A percentile compares a stretch with the other conserved stretches of the same genome.
These are phyloP conservation scores for Schizothecium vesticola DNA, from an alignment of 495 filamentous ascomycete genomes.

Conservation along the genomic window DNA sequence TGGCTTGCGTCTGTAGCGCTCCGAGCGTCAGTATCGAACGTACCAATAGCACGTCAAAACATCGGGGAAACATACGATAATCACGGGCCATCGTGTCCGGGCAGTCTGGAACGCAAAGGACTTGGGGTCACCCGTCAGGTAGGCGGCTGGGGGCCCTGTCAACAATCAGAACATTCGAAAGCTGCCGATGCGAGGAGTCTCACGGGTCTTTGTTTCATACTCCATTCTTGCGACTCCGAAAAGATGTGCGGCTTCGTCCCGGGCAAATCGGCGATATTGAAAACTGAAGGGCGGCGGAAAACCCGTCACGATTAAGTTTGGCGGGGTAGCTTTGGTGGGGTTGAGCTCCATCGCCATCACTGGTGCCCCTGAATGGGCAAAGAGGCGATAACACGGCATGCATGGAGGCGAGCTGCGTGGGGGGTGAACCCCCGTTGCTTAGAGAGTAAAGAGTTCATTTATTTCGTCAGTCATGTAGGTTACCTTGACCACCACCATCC, in stretches of 20 bases:
- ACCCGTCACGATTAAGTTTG: conserved; percentile 1
- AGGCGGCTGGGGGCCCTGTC: conserved; percentile 52
- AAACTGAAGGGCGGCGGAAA: neutral
- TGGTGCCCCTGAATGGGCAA: neutral
- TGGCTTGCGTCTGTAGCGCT: conserved; percentile 72
- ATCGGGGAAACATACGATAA: conserved; percentile 56
- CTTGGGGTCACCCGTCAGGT: conserved; percentile 68
- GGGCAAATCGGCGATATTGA: neutral
- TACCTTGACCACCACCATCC: neutral
- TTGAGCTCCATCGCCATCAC: neutral
- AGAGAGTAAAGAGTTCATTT: neutral
- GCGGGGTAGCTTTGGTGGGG: conserved; percentile 14
- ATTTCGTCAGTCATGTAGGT: neutral
- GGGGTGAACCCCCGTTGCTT: neutral
- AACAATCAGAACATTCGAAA: conserved; percentile 1
- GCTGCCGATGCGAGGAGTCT: conserved; percentile 12
- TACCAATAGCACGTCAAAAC: neutral
- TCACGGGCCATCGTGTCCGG: conserved; percentile 85
- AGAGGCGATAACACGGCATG: neutral
- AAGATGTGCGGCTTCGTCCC: neutral
- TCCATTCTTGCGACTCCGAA: conserved; percentile 43
- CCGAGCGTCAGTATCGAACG: neutral
- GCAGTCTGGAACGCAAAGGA: conserved; percentile 85
- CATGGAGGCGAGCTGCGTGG: neutral
- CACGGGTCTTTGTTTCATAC: conserved; percentile 58